Evolutionary conservation across 306 rosid species (phyloP).

Genomic region (Rosa persica): DNA sequence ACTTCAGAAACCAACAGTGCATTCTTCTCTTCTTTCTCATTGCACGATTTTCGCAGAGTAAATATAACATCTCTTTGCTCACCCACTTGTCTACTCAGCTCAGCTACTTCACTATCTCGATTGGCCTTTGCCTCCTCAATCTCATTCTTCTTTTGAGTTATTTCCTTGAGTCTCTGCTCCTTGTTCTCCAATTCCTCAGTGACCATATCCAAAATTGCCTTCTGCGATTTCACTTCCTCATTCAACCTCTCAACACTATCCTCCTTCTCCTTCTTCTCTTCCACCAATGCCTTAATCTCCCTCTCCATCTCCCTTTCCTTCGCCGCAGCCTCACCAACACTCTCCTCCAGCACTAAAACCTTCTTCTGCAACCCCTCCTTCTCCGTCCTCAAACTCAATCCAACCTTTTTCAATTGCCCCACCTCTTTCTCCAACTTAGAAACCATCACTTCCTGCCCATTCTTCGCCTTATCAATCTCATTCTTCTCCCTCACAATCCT

Average conservation of each 20-base stretch:
- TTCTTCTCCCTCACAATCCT: conserved; percentile 38
- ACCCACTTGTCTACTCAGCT: conserved; percentile 31
- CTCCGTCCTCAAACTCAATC: conserved; percentile 24
- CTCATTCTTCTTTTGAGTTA: conserved; percentile 28
- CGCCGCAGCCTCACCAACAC: conserved; percentile 27
- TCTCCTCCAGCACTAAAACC: conserved; percentile 35
- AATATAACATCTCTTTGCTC: conserved; percentile 31
- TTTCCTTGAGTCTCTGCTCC: conserved; percentile 34
- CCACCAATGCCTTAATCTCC: conserved; percentile 33
- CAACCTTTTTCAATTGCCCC: conserved; percentile 27
- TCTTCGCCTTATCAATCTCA: conserved; percentile 33
- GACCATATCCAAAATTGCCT: conserved; percentile 22
- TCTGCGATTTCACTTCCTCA: conserved; percentile 16
- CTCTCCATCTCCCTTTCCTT: conserved; percentile 34
- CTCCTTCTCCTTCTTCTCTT: conserved; percentile 47
- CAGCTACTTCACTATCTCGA: conserved; percentile 36
- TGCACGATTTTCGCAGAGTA: conserved; percentile 20
- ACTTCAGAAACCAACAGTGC: conserved; percentile 37
- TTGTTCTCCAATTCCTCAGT: conserved; percentile 30
- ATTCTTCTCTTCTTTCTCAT: conserved; percentile 37
- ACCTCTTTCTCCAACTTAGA: conserved; percentile 39
- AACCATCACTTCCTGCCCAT: conserved; percentile 19
- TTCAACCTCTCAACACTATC: conserved; percentile 34
- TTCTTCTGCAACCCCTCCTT: conserved; percentile 24
- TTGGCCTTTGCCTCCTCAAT: conserved; percentile 37